phyloP scores from a whole-genome alignment of 805 yeast species.

The Wickerhamomyces kurtzmanii region DNA sequence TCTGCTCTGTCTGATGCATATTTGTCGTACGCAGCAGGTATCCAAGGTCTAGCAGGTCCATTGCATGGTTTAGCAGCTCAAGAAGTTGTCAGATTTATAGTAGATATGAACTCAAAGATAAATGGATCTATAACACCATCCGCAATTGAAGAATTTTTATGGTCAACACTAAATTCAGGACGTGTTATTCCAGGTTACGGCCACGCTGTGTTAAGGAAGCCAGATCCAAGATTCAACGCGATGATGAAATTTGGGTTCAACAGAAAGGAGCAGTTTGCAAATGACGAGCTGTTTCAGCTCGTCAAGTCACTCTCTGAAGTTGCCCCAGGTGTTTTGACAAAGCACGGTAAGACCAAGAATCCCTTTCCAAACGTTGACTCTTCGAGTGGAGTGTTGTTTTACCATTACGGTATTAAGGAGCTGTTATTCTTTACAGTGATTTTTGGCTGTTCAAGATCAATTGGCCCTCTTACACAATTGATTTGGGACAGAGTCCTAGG shows the following conservation, averaged over 20 bases:
- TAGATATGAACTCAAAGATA: conserved; percentile 46
- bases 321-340: conserved; percentile 65
- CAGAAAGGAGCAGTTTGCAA: conserved; percentile 42
- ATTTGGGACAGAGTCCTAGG: conserved; percentile 74
- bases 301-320: conserved; percentile 57
- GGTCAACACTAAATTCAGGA: conserved; percentile 63
- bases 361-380: conserved; percentile 84
- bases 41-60: conserved; percentile 81
- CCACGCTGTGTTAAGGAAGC: conserved; percentile 75
- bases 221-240: conserved; percentile 76
- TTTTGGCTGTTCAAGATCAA: conserved; percentile 74
- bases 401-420: conserved; percentile 72
- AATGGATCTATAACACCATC: conserved; percentile 18
- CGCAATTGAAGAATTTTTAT: conserved; percentile 56
- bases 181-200: conserved; percentile 87
- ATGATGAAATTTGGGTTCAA: conserved; percentile 57
- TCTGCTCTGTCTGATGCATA: conserved; percentile 72
- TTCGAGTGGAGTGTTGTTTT: conserved; percentile 67
- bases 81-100: conserved; percentile 70
- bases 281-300: conserved; percentile 55
- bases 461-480: conserved; percentile 72
- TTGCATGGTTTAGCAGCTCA: conserved; percentile 82
- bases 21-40: conserved; percentile 69
- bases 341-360: conserved; percentile 80
- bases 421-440: conserved; percentile 69